Evolutionary conservation across 2,329 filamentous ascomycete species (phyloP).

Genomic region (Venturia nashicola): DNA sequence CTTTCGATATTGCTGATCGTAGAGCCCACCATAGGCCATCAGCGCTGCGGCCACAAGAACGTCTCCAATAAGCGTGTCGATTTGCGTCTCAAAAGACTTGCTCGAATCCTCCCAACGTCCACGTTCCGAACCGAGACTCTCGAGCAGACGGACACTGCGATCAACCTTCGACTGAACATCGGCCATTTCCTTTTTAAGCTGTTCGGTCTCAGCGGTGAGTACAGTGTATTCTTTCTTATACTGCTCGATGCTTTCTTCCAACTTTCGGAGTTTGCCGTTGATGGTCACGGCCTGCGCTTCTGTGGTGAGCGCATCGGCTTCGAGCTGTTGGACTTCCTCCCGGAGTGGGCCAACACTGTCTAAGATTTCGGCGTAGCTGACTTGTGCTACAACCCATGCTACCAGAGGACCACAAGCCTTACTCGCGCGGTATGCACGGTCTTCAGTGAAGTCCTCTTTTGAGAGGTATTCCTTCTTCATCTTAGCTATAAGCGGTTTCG

Average conservation of each 20-base stretch:
- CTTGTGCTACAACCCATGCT: constrained; percentile 93
- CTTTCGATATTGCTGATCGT: constrained; percentile 96
- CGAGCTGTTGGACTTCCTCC: constrained; percentile 75
- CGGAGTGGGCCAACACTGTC: constrained; percentile 87
- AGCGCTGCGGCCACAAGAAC: constrained; percentile 95
- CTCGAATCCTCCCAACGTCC: constrained; percentile 93
- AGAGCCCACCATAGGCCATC: constrained; percentile 90
- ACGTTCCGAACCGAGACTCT: constrained; percentile 89
- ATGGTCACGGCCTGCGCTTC: constrained; percentile 89
- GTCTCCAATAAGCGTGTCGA: constrained; percentile 90
- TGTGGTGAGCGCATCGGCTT: constrained; percentile 80
- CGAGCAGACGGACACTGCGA: constrained; percentile 83
- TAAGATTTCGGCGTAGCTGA: constrained; percentile 94
- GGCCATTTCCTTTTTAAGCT: constrained; percentile 94
- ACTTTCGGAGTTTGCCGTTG: constrained; percentile 68
- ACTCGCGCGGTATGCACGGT: constrained; percentile 89
- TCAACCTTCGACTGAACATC: constrained; percentile 97
- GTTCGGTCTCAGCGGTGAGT: constrained; percentile 91
- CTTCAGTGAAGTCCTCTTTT: constrained; percentile 90
- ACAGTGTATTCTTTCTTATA: constrained; percentile 96
- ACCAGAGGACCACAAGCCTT: constrained; percentile 95
- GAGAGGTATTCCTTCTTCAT: constrained; percentile 90
- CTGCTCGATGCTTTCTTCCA: constrained; percentile 82
- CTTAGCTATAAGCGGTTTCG: constrained; percentile 62
- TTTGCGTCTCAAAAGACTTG: constrained; percentile 96